Evolutionary conservation across 345 rosid genomes (phyloP), one percentile per base, ranked within the genome.

Genomic region (Dipteronia dyeriana): DNA sequence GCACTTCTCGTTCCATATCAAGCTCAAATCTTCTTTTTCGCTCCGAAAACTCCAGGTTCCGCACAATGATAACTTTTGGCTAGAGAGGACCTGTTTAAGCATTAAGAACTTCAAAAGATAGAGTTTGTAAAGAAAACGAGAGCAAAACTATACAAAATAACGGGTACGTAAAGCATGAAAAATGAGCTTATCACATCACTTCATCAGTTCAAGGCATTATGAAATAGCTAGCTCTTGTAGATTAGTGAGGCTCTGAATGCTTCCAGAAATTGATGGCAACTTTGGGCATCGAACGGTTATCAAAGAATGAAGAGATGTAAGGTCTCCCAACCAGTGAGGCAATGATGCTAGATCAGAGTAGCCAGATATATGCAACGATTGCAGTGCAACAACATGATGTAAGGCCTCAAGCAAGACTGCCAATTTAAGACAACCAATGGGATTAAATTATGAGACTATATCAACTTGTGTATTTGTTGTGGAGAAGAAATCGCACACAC

Each of bases 281-380:
- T 43, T 43, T 43, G 47, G 47, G 47, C 47, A 43, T 0, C 47
- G 10, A 43, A 43, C 47, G 8, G 8, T 9, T 7, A 43, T 43
- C 47, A 43, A 43, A 43, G 47, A 43, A 43, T 43, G 62, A n/a
- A 7, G 11, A 19, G 22, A 19, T 17, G 9, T n/a, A n/a, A n/a
- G 26, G n/a, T 59, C 62, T 59, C 22, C 62, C 1, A 22, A 9
- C 11, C 22, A n/a, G 3, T 65, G 5, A 7, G 81, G 71, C 29
- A 72, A 25, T 20, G 66, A 51, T 34, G 59, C 73, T 20, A 78
- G 66, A 10, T 71, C 61, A 12, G 65, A 68, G 12, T 61, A 61
- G 51, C 59, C 16, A 1, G 26, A 43, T 41, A 62, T 45, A 16
- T 56, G 23, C 16, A 74, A 62, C 23, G 31, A 62, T 17, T 62